Base-by-base conservation (phyloP, 2,329 filamentous ascomycete species). In the Phialocephala subalpina region DNA sequence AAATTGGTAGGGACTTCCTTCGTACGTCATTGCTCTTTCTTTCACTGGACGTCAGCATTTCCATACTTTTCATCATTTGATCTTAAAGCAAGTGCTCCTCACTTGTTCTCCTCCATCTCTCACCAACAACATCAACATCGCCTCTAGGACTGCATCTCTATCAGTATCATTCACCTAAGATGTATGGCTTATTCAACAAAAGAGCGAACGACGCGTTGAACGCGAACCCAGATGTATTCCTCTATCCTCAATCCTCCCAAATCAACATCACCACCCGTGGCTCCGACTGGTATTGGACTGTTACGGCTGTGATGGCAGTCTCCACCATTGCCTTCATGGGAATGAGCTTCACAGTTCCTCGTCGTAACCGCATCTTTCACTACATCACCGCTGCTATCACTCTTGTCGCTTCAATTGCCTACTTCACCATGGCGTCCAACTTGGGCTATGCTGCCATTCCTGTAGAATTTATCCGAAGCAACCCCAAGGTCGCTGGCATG, bases 361-460 rank as follows among this genome's bases (percentile, higher is more conserved):
- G 86, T 55, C 76, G 78, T 16, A 81, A 88, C 60, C 85, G 87
- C 25, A 75, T 89, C 57, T 90, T 90, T 78, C 86, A 90, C 78
- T 89, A 90, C 80, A 86, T 90, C 73, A 88, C 86, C 1, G 84
- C 86, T 1, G 78, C 78, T 12, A 84, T 89, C 65, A 85, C 85
- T 35, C 81, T 87, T 64, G 83, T 88, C 8, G 86, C 87, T 2
- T 80, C 83, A 45, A 87, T 91, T 69, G 82, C 87, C 16, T 90
- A 91, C 78, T 91, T 88, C 78, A 82, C 84, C 69, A 89, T 91
- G 87, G 88, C 82, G n/a, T 86, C 87, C 11, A 87, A 89, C 72
- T 79, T 91, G 1, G 89, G 89, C 38, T 89, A 86, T 76, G 84
- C 85, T 1, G 85, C 87, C 0, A 88, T 91, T 70, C 73, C 80